Percentiles rank a stretch among this genome's conserved stretches.
Conservation (phyloP, 2,329 filamentous ascomycete species). For the Boeremia exigua region DNA sequence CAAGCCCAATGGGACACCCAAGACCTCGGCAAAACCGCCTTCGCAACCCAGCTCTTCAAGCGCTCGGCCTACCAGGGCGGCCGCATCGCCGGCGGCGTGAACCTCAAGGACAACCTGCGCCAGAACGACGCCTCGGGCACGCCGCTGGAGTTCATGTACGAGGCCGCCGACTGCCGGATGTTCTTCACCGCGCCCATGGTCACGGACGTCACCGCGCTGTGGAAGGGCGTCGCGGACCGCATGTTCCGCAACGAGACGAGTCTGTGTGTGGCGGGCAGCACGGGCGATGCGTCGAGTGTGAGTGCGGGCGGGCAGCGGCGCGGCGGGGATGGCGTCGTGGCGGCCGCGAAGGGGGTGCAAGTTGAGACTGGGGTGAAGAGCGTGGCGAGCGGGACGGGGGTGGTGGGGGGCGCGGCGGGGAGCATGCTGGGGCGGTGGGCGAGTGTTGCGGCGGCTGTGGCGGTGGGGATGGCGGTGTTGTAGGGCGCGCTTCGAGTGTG, state of each 20-base stretch:
- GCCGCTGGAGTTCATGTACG: conserved; percentile 51
- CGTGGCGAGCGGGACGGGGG: not conserved
- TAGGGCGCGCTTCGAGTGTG: not conserved
- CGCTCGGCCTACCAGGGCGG: conserved; percentile 36
- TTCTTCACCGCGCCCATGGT: conserved; percentile 49
- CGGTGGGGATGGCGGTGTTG: conserved; percentile 4
- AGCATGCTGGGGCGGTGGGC: not conserved
- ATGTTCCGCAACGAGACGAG: conserved; percentile 39
- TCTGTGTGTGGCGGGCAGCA: conserved; percentile 41
- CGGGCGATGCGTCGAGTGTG: conserved; percentile 35
- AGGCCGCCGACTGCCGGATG: conserved; percentile 50
- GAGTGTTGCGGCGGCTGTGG: not conserved
- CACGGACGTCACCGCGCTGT: conserved; percentile 44
- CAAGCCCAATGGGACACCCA: conserved; percentile 37
- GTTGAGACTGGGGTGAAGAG: conserved; percentile 1
- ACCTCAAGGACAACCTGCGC: conserved; percentile 47
- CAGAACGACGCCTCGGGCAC: conserved; percentile 46
- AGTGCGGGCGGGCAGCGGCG: conserved; percentile 39
- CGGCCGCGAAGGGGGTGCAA: conserved; percentile 8
- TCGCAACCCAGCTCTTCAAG: conserved; percentile 42
- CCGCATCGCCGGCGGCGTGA: conserved; percentile 39
- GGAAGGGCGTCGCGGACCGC: conserved; percentile 46
- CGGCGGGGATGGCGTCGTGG: conserved; percentile 31
- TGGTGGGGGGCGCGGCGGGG: conserved; percentile 3
- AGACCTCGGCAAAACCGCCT: conserved; percentile 41